Base-by-base conservation (phyloP, 257 asterid genomes). In the Eustoma russellianum region DNA sequence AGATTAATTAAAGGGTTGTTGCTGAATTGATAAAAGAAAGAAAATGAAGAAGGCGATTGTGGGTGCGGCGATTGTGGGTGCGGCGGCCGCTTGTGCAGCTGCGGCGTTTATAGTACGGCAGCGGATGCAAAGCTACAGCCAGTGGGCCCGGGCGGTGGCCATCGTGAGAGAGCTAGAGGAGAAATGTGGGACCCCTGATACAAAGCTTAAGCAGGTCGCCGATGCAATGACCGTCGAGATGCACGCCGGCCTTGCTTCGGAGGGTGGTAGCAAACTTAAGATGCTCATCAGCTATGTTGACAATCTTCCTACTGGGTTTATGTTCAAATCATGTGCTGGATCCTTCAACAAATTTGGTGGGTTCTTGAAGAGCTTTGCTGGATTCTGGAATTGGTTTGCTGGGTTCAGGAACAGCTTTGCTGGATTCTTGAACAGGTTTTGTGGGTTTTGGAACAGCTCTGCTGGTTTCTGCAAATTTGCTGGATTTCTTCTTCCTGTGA, bases 181-280 rank as follows among this genome's bases (percentile, higher is more conserved):
- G 45, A 79, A 73, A 45, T 77, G 93, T 60, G 71, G 54, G 12
- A 64, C 83, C 34, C 75, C 80, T 0, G 75, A 63, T 12, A 62
- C 61, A 8, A 83, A 73, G 59, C 67, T 83, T 55, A 59, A 56
- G 64, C 83, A 72, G 75, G 75, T 83, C 14, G 88, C 84, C 13
- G 93, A 83, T 45, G 88, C 93, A 5, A 68, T 79, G 88, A 72
- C 78, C 2, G 88, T 77, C 18, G 93, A 83, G 70, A 83, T 83
- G 93, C 93, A 83, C 61, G 83, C 85, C 18, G 93, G 88, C 15
- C 71, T 83, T 68, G 93, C 86, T 13, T 82, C 92, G 12, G 87
- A 82, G 19, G 84, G 84, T 46, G 85, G 88, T 6, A 79, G 83
- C 66, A 77, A 77, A 66, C 81, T 83, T 59, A 79, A 79, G 77